A percentile compares a stretch with the other conserved stretches of the same genome.
These are phyloP conservation scores for Candida sphagnicola DNA, from an alignment of 805 yeast genomes.

Conservation along the genomic window DNA sequence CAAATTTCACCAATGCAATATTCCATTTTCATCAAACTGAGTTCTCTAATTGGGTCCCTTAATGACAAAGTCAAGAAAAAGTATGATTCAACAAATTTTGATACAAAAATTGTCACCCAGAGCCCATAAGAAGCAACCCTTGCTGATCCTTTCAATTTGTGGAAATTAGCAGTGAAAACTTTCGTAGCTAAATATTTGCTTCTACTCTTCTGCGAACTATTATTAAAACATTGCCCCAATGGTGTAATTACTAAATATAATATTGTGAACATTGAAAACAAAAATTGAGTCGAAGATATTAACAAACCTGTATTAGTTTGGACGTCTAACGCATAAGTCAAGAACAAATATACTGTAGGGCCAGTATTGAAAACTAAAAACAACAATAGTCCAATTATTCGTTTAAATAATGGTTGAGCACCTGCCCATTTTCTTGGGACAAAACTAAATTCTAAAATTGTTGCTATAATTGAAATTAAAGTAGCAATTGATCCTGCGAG, in stretches of 20 bases:
- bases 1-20: conserved; percentile 61
- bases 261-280: conserved; percentile 51
- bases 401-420: conserved; percentile 51
- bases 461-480: conserved; percentile 51
- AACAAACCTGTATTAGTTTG: conserved; percentile 33
- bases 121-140: conserved; percentile 61
- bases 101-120: conserved; percentile 64
- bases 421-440: conserved; percentile 77
- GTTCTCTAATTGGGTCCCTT: conserved; percentile 69
- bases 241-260: conserved; percentile 62
- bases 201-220: conserved; percentile 21
- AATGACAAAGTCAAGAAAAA: conserved; percentile 71
- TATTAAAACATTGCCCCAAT: conserved; percentile 46
- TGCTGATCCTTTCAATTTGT: conserved; percentile 49
- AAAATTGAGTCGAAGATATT: conserved; percentile 52
- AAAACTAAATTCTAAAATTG: conserved; percentile 53
- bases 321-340: conserved; percentile 34
- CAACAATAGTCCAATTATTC: conserved; percentile 40
- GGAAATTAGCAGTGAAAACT: conserved; percentile 59
- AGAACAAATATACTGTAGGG: conserved; percentile 54
- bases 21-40: conserved; percentile 50
- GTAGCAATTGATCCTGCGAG: conserved; percentile 65
- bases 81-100: conserved; percentile 74
- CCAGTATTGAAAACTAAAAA: conserved; percentile 42
- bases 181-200: conserved; percentile 50